Evolutionary conservation across 1,284 basidiomycete genomes (phyloP).

Genomic region (Fistulinella cinereoalba): DNA sequence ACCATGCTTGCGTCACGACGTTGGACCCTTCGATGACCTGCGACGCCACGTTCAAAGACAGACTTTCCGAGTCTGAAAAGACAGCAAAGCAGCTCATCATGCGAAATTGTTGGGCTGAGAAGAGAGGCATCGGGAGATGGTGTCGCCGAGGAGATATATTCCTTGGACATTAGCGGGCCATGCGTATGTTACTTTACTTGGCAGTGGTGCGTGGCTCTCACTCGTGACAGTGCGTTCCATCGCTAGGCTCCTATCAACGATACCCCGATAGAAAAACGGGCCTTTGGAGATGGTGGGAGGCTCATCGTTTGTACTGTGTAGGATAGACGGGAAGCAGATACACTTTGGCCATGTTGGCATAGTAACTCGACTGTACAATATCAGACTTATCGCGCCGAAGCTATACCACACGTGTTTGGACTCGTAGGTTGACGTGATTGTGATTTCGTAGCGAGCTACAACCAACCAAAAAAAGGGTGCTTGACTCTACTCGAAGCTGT

Average conservation of each 20-base stretch:
- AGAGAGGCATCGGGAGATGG: slow-evolving; percentile 23
- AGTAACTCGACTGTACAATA: too few relatives aligned
- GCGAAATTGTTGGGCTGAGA: slow-evolving; percentile 31
- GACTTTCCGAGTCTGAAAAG: slow-evolving; percentile 23
- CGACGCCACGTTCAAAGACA: slow-evolving; percentile 23
- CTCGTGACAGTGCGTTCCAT: not conserved
- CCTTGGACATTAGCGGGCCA: slow-evolving; percentile 28
- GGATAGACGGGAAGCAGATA: not conserved
- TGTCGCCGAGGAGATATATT: slow-evolving; percentile 25
- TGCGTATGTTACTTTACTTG: slow-evolving; percentile 19
- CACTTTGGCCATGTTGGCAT: too few relatives aligned
- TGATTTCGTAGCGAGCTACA: slow-evolving; percentile 15
- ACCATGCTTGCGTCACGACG: slow-evolving; percentile 31
- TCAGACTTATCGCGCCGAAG: too few relatives aligned
- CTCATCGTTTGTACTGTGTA: too few relatives aligned
- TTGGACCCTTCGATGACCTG: slow-evolving; percentile 17
- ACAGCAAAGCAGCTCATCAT: slow-evolving; percentile 22
- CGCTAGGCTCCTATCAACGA: not conserved
- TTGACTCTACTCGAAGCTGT: not conserved
- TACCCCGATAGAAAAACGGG: slow-evolving; percentile 1
- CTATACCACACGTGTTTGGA: slow-evolving; percentile 28
- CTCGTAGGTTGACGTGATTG: slow-evolving; percentile 14
- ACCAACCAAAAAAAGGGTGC: not conserved
- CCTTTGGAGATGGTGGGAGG: not conserved
- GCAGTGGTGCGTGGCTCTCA: slow-evolving; percentile 3